Base-by-base conservation (phyloP, 768 basidiomycete species). In the Dentipellis sp. region DNA sequence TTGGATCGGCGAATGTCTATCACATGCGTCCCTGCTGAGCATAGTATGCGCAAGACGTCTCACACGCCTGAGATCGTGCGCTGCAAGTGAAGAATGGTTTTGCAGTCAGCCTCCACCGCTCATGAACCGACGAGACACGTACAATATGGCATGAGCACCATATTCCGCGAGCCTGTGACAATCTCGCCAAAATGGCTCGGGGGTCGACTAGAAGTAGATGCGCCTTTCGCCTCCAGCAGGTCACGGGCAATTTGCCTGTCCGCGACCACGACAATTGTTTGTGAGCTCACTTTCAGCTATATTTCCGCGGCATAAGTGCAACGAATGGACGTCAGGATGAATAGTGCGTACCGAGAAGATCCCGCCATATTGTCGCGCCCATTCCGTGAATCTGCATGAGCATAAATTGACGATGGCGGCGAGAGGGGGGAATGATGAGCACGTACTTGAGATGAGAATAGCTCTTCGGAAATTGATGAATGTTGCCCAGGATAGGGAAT, bases 1-100 rank as follows among this genome's bases (percentile, higher is more conserved):
- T 45, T 69, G 53, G 16, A 54, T 54, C 10, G 53, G 38, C 53
- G 4, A 22, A 34, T 54, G 53, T 9, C 23, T 54, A n/a, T 16
- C 40, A 22, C 53, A 54, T 17, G 35, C 37, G 10, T 54, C 53
- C 23, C 19, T 29, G 22, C 36, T 35, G 3, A 54, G 53, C 22
- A 54, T 11, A 38, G 40, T 42, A 4, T 42, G 40, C 7, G 40
- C 40, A 42, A 42, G 40, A 12, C 40, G 40, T 14, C 40, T 9
- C 16, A 42, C 40, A 12, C 40, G 40, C 17, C 40, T 42, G 10
- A 14, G 17, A 14, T 14, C 17, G 1, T 14, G 40, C 7, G 40
- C 40, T 42, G 14, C 10, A 14, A 29, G 29, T 6, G 40, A n/a
- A 42, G 11, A 42, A 42, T 7, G 40, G 2, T n/a, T 7, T 42